phyloP scores from a whole-genome alignment of 352 stramenopile species.

The Plasmopara viticola region DNA sequence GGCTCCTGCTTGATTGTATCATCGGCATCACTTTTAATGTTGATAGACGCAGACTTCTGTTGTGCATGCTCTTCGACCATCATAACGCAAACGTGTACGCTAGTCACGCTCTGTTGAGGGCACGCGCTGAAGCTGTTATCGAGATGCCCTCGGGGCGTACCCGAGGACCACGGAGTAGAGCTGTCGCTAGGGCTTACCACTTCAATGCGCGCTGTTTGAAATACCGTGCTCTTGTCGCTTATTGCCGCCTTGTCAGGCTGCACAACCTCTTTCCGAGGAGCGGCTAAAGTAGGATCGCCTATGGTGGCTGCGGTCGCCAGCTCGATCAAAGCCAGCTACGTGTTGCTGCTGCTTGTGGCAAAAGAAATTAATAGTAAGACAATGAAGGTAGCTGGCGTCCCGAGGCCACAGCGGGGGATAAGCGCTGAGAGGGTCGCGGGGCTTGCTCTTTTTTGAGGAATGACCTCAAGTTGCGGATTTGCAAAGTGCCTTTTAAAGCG shows the following conservation, averaged over 20 bases:
- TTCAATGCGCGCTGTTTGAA: conserved; percentile 41
- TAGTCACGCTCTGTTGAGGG: conserved; percentile 16
- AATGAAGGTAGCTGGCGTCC: conserved; percentile 1
- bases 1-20: conserved; percentile 18
- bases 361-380: neutral
- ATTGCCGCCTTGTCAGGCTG: conserved; percentile 22
- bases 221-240: conserved; percentile 26
- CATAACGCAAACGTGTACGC: conserved; percentile 59
- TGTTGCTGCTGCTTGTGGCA: conserved; percentile 4
- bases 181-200: conserved; percentile 45
- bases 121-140: conserved; percentile 12
- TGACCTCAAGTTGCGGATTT: conserved; percentile 35
- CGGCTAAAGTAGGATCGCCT: conserved; percentile 34
- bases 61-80: conserved; percentile 48
- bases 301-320: conserved; percentile 31
- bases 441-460: conserved; percentile 50
- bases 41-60: conserved; percentile 18
- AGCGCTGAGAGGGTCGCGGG: conserved; percentile 12
- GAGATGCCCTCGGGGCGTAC: conserved; percentile 28
- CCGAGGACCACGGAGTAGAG: conserved; percentile 35
- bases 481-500: conserved; percentile 24
- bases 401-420: conserved; percentile 1
- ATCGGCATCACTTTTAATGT: conserved; percentile 5
- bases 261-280: conserved; percentile 32
- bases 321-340: conserved; percentile 11